Conservation (phyloP, 2,329 filamentous ascomycete species). For the Ascocoryne sarcoides region DNA sequence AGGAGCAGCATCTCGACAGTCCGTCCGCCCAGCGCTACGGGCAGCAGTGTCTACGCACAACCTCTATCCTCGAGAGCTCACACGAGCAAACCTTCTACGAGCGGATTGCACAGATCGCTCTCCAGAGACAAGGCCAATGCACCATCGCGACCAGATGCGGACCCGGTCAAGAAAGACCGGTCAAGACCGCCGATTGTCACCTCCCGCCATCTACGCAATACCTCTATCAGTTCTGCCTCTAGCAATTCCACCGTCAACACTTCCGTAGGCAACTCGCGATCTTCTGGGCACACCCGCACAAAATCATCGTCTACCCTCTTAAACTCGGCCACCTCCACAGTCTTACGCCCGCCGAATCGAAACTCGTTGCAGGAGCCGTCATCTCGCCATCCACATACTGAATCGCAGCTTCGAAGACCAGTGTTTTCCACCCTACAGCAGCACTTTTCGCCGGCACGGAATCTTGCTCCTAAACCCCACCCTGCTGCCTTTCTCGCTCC, state of each 20-base stretch:
- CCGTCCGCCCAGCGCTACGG: conserved; percentile 18
- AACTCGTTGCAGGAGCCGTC: not conserved
- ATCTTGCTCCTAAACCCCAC: conserved; percentile 51
- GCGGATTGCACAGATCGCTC: conserved; percentile 16
- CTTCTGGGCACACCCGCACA: conserved; percentile 19
- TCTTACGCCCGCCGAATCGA: conserved; percentile 14
- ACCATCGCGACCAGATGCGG: conserved; percentile 11
- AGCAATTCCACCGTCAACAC: conserved; percentile 13
- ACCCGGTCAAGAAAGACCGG: conserved; percentile 23
- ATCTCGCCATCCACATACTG: not conserved
- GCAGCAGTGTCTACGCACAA: conserved; percentile 21
- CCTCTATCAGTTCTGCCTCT: conserved; percentile 16
- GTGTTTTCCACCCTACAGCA: conserved; percentile 55
- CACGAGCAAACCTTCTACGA: conserved; percentile 13
- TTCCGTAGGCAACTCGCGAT: conserved; percentile 7
- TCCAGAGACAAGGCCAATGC: conserved; percentile 15
- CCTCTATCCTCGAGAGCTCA: conserved; percentile 19
- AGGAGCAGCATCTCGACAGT: conserved; percentile 15
- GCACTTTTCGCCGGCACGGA: conserved; percentile 58
- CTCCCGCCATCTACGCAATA: conserved; percentile 22
- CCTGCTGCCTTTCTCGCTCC: conserved; percentile 49
- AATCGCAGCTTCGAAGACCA: conserved; percentile 17
- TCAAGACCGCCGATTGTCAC: conserved; percentile 21
- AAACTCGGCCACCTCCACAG: conserved; percentile 10
- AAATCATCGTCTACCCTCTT: conserved; percentile 19